Percentiles rank a stretch among this genome's conserved stretches.
Conservation (phyloP, 306 rosid genomes). For the Begonia masoniana region DNA sequence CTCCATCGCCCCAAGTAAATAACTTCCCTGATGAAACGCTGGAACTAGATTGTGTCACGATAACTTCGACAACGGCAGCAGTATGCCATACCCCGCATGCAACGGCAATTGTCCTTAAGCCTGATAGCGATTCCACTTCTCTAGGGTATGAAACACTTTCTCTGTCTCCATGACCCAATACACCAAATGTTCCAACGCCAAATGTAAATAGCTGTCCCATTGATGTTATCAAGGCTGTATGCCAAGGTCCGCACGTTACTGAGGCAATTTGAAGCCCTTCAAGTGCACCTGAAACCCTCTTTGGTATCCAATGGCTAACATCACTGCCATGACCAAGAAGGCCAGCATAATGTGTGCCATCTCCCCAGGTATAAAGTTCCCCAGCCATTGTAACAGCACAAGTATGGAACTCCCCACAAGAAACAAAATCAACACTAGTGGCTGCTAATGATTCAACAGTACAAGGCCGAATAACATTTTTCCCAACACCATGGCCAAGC, state of each 20-base stretch:
- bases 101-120: slow-evolving; percentile 76
- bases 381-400: slow-evolving; percentile 93
- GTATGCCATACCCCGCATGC: slow-evolving; percentile 99
- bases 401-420: slow-evolving; percentile 97
- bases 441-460: slow-evolving; percentile 76
- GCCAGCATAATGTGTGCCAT: slow-evolving; percentile 92
- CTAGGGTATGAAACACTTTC: slow-evolving; percentile 62
- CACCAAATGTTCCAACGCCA: slow-evolving; percentile 98
- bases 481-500: slow-evolving; percentile 96
- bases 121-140: slow-evolving; percentile 80
- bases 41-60: slow-evolving; percentile 69
- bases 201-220: slow-evolving; percentile 82
- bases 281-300: slow-evolving; percentile 78
- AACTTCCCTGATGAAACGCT: slow-evolving; percentile 73
- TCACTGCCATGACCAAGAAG: slow-evolving; percentile 92
- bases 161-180: slow-evolving; percentile 85
- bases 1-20: slow-evolving; percentile 99
- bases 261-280: slow-evolving; percentile 90
- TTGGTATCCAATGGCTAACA: slow-evolving; percentile 93
- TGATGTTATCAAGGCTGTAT: slow-evolving; percentile 83
- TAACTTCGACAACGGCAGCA: slow-evolving; percentile 95
- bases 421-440: slow-evolving; percentile 59
- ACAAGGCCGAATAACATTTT: slow-evolving; percentile 70
- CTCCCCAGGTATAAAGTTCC: slow-evolving; percentile 95
- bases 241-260: slow-evolving; percentile 98